A percentile compares a stretch with the other conserved stretches of the same genome.
Conservation (phyloP, 192 early-diverging fungal genomes). For the Backusella macrospora region DNA sequence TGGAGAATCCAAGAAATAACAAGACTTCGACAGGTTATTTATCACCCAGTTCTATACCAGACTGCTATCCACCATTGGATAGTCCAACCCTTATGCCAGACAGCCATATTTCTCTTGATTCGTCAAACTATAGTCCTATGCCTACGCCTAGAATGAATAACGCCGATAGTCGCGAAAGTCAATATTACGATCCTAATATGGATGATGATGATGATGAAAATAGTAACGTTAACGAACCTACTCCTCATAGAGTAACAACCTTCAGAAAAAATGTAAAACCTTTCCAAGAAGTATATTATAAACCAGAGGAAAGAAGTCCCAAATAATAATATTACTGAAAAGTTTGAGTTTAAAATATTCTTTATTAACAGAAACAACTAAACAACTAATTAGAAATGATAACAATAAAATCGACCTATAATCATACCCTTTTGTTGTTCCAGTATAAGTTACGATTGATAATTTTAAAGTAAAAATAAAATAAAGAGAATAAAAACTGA, state of each 20-base stretch:
- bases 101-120: background rate
- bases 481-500: too few species aligned
- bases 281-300: background rate
- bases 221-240: too few species aligned
- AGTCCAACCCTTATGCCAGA: background rate
- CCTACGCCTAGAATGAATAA: background rate
- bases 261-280: too few species aligned
- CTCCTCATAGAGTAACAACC: background rate
- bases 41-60: background rate
- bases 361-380: too few species aligned
- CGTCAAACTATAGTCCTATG: background rate
- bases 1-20: background rate
- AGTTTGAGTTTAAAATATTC: too few species aligned
- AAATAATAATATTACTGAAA: background rate
- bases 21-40: background rate
- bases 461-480: background rate
- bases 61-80: background rate
- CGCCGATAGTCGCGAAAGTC: background rate
- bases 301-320: background rate
- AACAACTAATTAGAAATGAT: too few species aligned
- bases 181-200: background rate
- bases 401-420: too few species aligned
- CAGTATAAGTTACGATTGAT: too few species aligned
- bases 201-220: background rate
- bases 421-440: too few species aligned